phyloP scores from a whole-genome alignment of 805 yeast species.

The Starmerella vitae region DNA sequence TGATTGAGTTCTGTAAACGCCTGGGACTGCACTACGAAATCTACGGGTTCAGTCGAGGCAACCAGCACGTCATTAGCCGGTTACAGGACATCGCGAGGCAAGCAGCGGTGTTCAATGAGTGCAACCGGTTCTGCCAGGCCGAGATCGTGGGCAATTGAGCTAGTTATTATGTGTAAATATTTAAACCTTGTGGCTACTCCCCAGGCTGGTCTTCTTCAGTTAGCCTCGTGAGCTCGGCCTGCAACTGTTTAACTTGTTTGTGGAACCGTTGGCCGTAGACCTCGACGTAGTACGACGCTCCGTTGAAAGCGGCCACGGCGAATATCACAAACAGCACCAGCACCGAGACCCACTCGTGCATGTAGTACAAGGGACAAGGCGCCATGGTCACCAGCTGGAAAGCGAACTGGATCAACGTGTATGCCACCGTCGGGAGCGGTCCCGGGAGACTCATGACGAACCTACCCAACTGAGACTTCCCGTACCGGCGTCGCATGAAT shows the following conservation, averaged over 20 bases:
- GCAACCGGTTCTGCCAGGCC: conserved; percentile 48
- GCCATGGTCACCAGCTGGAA: conserved; percentile 82
- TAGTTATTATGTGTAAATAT: background rate
- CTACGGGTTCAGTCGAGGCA: conserved; percentile 73
- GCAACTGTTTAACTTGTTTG: conserved; percentile 63
- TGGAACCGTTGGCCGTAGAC: conserved; percentile 82
- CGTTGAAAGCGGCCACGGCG: conserved; percentile 70
- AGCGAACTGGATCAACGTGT: conserved; percentile 71
- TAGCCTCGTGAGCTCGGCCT: conserved; percentile 53
- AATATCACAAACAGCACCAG: conserved; percentile 61
- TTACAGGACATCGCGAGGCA: conserved; percentile 68
- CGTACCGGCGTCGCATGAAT: conserved; percentile 60
- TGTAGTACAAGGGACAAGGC: conserved; percentile 79
- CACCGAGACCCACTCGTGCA: conserved; percentile 51
- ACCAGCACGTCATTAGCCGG: conserved; percentile 52
- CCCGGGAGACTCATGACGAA: conserved; percentile 74
- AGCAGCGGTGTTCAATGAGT: conserved; percentile 60
- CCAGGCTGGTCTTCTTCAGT: conserved; percentile 27
- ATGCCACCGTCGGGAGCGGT: conserved; percentile 74
- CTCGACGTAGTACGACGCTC: conserved; percentile 89
- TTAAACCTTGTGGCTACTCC: background rate
- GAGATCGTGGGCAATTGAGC: conserved; percentile 27
- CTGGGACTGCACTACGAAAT: conserved; percentile 71
- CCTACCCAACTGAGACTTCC: conserved; percentile 50
- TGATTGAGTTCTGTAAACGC: conserved; percentile 58